A percentile compares a stretch with the other conserved stretches of the same genome.
These are phyloP conservation scores for Colletotrichum sp. DNA, from an alignment of 2,329 filamentous ascomycete species.

Conservation along the genomic window DNA sequence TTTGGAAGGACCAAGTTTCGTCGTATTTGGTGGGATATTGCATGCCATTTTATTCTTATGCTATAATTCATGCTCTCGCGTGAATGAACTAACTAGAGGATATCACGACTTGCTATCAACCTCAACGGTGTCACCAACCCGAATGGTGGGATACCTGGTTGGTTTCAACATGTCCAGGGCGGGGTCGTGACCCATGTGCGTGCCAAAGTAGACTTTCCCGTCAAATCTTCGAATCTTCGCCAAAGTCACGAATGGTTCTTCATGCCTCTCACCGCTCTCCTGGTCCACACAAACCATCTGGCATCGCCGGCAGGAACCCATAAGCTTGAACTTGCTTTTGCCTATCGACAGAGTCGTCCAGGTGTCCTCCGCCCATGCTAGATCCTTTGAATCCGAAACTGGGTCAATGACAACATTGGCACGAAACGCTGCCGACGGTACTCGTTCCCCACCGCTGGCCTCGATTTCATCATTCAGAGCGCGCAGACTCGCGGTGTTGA, in stretches of 20 bases:
- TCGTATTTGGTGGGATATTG: neutral
- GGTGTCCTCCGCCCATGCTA: conserved; percentile 77
- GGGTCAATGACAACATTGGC: conserved; percentile 82
- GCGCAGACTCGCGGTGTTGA: conserved; percentile 81
- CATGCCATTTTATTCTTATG: neutral
- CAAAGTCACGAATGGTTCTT: conserved; percentile 88
- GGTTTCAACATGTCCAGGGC: conserved; percentile 22
- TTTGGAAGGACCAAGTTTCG: neutral
- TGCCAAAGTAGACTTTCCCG: conserved; percentile 88
- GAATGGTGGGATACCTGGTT: conserved; percentile 43
- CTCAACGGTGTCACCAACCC: conserved; percentile 50
- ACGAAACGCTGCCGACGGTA: conserved; percentile 78
- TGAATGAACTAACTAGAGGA: neutral
- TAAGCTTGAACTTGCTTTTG: conserved; percentile 65
- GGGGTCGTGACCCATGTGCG: conserved; percentile 68
- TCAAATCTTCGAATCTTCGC: conserved; percentile 84
- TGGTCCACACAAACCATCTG: conserved; percentile 98
- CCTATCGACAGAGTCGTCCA: conserved; percentile 77
- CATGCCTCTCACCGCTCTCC: conserved; percentile 73
- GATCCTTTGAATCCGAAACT: conserved; percentile 42
- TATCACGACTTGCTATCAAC: conserved; percentile 21
- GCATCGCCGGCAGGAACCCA: conserved; percentile 86
- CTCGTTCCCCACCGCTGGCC: conserved; percentile 62
- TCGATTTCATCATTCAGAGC: conserved; percentile 76
- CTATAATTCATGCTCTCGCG: neutral